phyloP scores from a whole-genome alignment of 1,284 basidiomycete species.

The Rhodotorula sp. region DNA sequence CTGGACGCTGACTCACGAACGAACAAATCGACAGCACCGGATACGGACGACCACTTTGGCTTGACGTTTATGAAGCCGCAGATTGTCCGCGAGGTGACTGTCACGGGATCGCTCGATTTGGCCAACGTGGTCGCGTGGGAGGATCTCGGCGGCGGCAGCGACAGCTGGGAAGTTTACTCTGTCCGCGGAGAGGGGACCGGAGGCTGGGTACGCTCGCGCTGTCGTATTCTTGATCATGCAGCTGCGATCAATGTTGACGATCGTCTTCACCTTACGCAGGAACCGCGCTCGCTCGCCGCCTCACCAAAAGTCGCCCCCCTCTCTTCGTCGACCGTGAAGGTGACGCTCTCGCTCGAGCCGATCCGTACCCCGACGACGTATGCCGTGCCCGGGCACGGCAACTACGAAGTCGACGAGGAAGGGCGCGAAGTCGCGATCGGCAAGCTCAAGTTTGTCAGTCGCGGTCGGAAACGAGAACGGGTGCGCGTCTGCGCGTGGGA shows the following conservation, averaged over 20 bases:
- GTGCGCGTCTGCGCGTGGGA: conserved; percentile 37
- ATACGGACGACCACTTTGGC: conserved; percentile 35
- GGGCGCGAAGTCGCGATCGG: conserved; percentile 21
- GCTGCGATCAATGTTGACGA: not conserved
- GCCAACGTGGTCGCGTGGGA: conserved; percentile 37
- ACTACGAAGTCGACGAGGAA: conserved; percentile 24
- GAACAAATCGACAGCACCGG: conserved; percentile 18
- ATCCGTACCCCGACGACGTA: conserved; percentile 21
- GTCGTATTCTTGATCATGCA: not conserved
- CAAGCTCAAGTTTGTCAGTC: conserved; percentile 38
- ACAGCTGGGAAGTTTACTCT: conserved; percentile 40
- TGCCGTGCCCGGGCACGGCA: conserved; percentile 11
- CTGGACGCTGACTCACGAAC: not conserved
- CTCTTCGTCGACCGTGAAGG: conserved; percentile 4
- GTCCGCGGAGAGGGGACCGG: conserved; percentile 18
- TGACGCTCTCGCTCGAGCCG: conserved; percentile 25
- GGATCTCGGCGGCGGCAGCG: conserved; percentile 29
- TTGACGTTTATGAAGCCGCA: conserved; percentile 29
- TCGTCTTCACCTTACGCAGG: conserved; percentile 3
- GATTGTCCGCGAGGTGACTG: conserved; percentile 13
- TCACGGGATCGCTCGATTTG: conserved; percentile 35
- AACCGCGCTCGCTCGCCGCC: conserved; percentile 13
- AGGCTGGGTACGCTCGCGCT: conserved; percentile 24
- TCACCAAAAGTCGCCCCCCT: conserved; percentile 2
- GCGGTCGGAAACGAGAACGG: conserved; percentile 29